phyloP scores from a whole-genome alignment of 2,329 filamentous ascomycete species.

The Chaetothyriales sp. region DNA sequence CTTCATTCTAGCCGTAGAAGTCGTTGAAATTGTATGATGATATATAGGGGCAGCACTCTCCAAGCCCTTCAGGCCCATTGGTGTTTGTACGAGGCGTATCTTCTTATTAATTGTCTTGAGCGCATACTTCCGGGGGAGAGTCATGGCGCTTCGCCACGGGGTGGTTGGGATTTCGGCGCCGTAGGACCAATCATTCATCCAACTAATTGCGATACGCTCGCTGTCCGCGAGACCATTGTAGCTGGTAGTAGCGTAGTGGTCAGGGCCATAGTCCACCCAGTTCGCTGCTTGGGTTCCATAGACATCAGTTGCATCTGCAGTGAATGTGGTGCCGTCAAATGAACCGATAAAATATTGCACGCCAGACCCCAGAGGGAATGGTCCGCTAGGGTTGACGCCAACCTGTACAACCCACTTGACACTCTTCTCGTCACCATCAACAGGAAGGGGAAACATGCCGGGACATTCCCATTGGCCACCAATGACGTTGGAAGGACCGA shows the following conservation, averaged over 20 bases:
- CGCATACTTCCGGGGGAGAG: constrained; percentile 15
- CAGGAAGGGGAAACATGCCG: constrained; percentile 17
- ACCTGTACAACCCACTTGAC: constrained; percentile 20
- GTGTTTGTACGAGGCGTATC: constrained; percentile 10
- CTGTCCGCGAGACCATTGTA: constrained; percentile 17
- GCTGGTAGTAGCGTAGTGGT: constrained; percentile 20
- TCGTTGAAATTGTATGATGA: too few relatives aligned
- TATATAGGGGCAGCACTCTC: too few relatives aligned
- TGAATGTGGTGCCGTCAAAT: constrained; percentile 20
- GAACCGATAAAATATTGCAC: constrained; percentile 22
- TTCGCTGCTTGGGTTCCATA: constrained; percentile 7
- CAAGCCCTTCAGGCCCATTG: too few relatives aligned
- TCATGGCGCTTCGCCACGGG: constrained; percentile 21
- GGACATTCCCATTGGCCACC: constrained; percentile 23
- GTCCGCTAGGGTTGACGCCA: constrained; percentile 22
- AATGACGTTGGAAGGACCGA: constrained; percentile 19
- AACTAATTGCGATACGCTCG: constrained; percentile 15
- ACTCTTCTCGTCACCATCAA: constrained; percentile 10
- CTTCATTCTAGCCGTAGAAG: too few relatives aligned
- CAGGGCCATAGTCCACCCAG: constrained; percentile 22
- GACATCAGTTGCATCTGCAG: constrained; percentile 11
- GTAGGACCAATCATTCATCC: constrained; percentile 25
- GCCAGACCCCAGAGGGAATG: constrained; percentile 20
- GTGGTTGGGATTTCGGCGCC: constrained; percentile 15
- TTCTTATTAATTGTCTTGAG: constrained; percentile 14